phyloP scores from a whole-genome alignment of 257 asterid genomes.

The Prunella vulgaris region DNA sequence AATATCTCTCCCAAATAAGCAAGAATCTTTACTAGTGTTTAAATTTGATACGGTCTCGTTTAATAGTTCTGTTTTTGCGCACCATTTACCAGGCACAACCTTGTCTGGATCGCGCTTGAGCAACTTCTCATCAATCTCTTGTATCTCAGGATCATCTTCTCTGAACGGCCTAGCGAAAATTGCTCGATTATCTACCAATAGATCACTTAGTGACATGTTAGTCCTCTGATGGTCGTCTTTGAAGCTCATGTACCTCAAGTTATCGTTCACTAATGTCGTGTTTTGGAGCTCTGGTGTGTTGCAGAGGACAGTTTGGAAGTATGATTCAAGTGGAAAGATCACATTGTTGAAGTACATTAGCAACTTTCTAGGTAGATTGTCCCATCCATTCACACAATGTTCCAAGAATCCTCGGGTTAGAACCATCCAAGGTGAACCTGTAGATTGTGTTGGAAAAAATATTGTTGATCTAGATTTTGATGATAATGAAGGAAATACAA shows the following conservation, averaged over 20 bases:
- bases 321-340: constrained; percentile 41
- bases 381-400: constrained; percentile 48
- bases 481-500: neutral
- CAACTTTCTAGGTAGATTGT: constrained; percentile 54
- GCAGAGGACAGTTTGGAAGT: constrained; percentile 60
- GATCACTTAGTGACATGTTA: neutral
- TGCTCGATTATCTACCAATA: constrained; percentile 7
- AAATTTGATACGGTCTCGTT: constrained; percentile 6
- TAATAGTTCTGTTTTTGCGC: constrained; percentile 10
- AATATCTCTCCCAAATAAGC: constrained; percentile 33
- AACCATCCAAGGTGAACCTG: constrained; percentile 59
- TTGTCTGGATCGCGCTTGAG: constrained; percentile 26
- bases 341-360: constrained; percentile 58
- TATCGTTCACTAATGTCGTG: constrained; percentile 29
- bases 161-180: constrained; percentile 32
- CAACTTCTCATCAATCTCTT: constrained; percentile 35
- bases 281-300: constrained; percentile 42
- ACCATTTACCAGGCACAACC: constrained; percentile 46
- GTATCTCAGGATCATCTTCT: constrained; percentile 29
- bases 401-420: constrained; percentile 47
- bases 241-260: constrained; percentile 24
- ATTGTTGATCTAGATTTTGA: neutral
- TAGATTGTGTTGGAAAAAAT: neutral
- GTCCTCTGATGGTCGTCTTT: neutral
- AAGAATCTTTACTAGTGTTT: constrained; percentile 15